phyloP scores from a whole-genome alignment of 768 basidiomycete species.

The Strobilomyces confusus region DNA sequence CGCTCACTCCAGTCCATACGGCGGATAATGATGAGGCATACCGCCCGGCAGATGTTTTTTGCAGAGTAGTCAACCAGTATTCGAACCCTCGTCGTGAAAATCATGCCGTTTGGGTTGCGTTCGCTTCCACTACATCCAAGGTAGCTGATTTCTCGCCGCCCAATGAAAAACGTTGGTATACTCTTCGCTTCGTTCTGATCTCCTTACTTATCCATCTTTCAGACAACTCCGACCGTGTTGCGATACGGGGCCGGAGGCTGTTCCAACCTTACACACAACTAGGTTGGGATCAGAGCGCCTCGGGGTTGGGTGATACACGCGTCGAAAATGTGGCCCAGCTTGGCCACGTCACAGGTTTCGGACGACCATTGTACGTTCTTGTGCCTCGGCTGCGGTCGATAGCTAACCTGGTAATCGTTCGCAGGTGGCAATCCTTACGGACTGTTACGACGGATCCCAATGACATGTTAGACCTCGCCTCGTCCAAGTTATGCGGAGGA shows the following conservation, averaged over 20 bases:
- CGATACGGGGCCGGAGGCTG: neutral
- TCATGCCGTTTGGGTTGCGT: conserved; percentile 13
- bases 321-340: neutral
- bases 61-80: neutral
- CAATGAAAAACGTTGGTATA: neutral
- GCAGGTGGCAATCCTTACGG: conserved; percentile 10
- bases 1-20: neutral
- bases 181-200: no score
- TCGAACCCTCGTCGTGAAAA: conserved; percentile 4
- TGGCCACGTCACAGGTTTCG: neutral
- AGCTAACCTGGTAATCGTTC: neutral
- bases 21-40: neutral
- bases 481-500: neutral
- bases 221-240: conserved; percentile 8
- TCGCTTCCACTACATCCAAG: conserved; percentile 14
- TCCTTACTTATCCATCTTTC: neutral
- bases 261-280: conserved; percentile 11
- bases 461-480: neutral
- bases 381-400: neutral
- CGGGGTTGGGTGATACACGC: neutral
- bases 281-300: conserved; percentile 17
- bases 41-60: neutral
- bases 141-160: conserved; percentile 7
- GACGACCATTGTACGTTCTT: neutral
- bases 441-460: neutral